A percentile compares a stretch with the other conserved stretches of the same genome.
Conservation (phyloP, 768 basidiomycete genomes). For the Lyophyllum shimeji region DNA sequence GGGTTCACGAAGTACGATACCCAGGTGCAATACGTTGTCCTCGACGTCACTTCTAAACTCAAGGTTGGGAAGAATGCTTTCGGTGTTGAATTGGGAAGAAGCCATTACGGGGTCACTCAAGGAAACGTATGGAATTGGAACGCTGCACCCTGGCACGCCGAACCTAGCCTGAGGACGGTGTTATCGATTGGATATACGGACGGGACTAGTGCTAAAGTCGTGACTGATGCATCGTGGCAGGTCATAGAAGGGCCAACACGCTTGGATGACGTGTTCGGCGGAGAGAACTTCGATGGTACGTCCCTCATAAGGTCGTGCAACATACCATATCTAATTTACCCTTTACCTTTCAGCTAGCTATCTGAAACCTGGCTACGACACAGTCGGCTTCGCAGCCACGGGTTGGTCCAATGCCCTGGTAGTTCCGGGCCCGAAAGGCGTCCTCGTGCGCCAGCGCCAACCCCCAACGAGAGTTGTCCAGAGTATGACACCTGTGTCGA, state of each 20-base stretch:
- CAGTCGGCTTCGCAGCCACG: conserved; percentile 17
- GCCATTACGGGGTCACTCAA: conserved; percentile 29
- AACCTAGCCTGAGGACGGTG: conserved; percentile 23
- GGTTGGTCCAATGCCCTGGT: conserved; percentile 22
- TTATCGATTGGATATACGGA: conserved; percentile 26
- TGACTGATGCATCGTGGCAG: conserved; percentile 22
- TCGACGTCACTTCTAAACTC: conserved; percentile 23
- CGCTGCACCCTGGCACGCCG: conserved; percentile 28
- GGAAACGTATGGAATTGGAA: conserved; percentile 31
- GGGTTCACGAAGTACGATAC: conserved; percentile 31
- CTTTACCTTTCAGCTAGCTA: conserved; percentile 20
- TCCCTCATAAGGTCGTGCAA: neutral
- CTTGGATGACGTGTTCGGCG: conserved; percentile 29
- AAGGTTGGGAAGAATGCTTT: conserved; percentile 20
- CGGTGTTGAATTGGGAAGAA: conserved; percentile 25
- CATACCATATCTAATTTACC: neutral
- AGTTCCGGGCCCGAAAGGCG: conserved; percentile 20
- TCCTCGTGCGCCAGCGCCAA: conserved; percentile 21
- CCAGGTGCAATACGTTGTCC: conserved; percentile 24
- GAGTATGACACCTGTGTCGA: conserved; percentile 20
- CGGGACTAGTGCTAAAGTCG: conserved; percentile 19
- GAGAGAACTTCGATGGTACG: conserved; percentile 30
- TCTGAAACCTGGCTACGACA: conserved; percentile 20
- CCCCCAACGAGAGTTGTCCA: conserved; percentile 24
- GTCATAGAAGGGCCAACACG: conserved; percentile 26